Percentiles rank a stretch among this genome's conserved stretches.
phyloP scores from a whole-genome alignment of 2,329 filamentous ascomycete species.

The Myriangium duriaei region DNA sequence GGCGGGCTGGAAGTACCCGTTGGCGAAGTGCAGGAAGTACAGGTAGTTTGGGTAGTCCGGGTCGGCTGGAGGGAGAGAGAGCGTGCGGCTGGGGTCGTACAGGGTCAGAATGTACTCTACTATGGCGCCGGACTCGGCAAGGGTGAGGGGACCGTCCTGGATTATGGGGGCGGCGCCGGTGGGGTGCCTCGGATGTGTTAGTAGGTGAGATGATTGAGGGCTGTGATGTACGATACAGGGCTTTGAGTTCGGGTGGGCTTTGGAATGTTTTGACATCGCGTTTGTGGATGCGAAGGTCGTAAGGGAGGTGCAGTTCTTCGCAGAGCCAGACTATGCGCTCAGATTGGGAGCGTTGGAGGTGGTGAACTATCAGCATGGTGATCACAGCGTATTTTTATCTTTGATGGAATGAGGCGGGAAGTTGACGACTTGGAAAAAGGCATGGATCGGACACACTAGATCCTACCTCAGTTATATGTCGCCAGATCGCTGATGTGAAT shows the following conservation, averaged over 20 bases:
- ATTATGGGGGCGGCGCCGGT: conserved; percentile 49
- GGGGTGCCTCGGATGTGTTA: conserved; percentile 24
- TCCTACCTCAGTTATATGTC: too few species aligned
- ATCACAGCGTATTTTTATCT: too few species aligned
- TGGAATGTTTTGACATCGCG: too few species aligned
- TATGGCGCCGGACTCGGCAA: conserved; percentile 49
- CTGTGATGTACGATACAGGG: too few species aligned
- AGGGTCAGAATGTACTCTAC: conserved; percentile 49
- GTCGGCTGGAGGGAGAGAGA: conserved; percentile 35
- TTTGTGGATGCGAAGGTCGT: conserved; percentile 36
- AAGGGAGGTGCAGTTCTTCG: conserved; percentile 49
- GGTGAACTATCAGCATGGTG: conserved; percentile 27
- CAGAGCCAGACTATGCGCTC: conserved; percentile 53
- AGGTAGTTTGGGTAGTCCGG: conserved; percentile 47
- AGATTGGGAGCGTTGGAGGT: conserved; percentile 41
- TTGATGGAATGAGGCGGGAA: too few species aligned
- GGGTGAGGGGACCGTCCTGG: conserved; percentile 38
- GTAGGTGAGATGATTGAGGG: conserved; percentile 26
- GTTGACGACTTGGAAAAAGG: too few species aligned
- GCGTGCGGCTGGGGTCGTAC: conserved; percentile 37
- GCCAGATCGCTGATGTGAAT: too few species aligned
- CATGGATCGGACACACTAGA: too few species aligned
- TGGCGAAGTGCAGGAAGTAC: conserved; percentile 51
- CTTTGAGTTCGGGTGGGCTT: too few species aligned
- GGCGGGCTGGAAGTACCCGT: conserved; percentile 28